A percentile compares a stretch with the other conserved stretches of the same genome.
Evolutionary conservation across 2,329 filamentous ascomycete genomes (phyloP).

Genomic region (Epichloe gansuensis): DNA sequence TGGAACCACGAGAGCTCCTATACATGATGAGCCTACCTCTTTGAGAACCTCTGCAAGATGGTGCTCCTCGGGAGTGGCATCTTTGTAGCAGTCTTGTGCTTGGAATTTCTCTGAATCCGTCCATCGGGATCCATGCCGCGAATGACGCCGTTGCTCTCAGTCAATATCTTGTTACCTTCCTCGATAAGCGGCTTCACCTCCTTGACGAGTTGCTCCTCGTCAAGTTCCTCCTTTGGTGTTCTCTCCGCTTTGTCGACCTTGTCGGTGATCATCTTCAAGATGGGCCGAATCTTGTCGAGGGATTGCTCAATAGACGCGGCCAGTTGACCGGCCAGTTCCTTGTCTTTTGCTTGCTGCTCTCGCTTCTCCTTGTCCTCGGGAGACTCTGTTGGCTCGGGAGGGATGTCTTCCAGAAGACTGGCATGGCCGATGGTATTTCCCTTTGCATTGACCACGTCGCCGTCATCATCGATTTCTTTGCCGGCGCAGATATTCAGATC

Average conservation of each 20-base stretch:
- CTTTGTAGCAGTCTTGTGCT: constrained; percentile 64
- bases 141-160: constrained; percentile 77
- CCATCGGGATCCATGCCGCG: constrained; percentile 84
- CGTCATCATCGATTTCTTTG: constrained; percentile 58
- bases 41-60: constrained; percentile 76
- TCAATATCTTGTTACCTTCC: constrained; percentile 68
- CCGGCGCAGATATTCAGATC: constrained; percentile 51
- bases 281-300: constrained; percentile 70
- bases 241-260: constrained; percentile 70
- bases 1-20: too few relatives aligned
- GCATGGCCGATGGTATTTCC: constrained; percentile 56
- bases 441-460: constrained; percentile 59
- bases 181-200: constrained; percentile 82
- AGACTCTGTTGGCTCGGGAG: constrained; percentile 33
- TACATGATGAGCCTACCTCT: constrained; percentile 34
- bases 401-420: constrained; percentile 51
- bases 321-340: constrained; percentile 69
- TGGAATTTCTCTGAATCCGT: constrained; percentile 71
- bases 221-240: constrained; percentile 73
- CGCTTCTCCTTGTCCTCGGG: constrained; percentile 39
- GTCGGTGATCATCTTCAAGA: constrained; percentile 79
- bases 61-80: constrained; percentile 58
- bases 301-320: constrained; percentile 60
- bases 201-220: constrained; percentile 80
- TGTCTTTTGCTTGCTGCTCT: constrained; percentile 51